Percentiles rank a stretch among this genome's conserved stretches.
Conservation (phyloP, 345 rosid genomes). For the Ceriops zippeliana region DNA sequence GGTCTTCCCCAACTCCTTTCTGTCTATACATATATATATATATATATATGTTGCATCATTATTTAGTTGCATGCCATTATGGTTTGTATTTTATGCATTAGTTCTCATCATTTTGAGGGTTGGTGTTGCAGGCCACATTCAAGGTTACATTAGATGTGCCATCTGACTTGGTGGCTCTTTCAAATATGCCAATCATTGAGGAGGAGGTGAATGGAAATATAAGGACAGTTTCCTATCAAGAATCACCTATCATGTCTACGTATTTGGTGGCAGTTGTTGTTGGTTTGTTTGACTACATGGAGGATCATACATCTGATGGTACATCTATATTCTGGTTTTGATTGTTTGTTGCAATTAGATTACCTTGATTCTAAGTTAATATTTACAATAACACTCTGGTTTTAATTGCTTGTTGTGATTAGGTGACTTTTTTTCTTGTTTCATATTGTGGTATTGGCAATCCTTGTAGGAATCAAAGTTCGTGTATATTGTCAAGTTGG, state of each 20-base stretch:
- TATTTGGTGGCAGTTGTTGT: slow-evolving; percentile 90
- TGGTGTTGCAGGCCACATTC: slow-evolving; percentile 71
- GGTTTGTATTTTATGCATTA: too few species aligned
- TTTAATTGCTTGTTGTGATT: background rate
- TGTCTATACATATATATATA: too few species aligned
- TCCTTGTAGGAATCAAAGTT: slow-evolving; percentile 64
- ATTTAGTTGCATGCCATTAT: background rate
- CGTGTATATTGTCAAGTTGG: slow-evolving; percentile 92
- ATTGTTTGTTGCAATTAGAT: background rate
- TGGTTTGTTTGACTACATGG: slow-evolving; percentile 85
- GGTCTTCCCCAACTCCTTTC: slow-evolving; percentile 32
- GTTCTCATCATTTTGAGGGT: background rate
- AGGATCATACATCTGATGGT: slow-evolving; percentile 92
- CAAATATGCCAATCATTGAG: slow-evolving; percentile 76
- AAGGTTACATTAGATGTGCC: slow-evolving; percentile 90
- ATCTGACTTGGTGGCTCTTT: slow-evolving; percentile 72
- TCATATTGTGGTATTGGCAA: slow-evolving; percentile 1
- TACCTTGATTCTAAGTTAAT: slow-evolving; percentile 28
- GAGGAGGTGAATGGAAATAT: slow-evolving; percentile 66
- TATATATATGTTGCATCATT: background rate
- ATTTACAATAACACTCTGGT: slow-evolving; percentile 37
- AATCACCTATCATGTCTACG: slow-evolving; percentile 93
- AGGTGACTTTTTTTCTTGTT: background rate
- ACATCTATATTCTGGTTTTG: slow-evolving; percentile 4
- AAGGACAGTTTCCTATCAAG: slow-evolving; percentile 70